These are phyloP conservation scores for Pluteus cervinus DNA, from an alignment of 768 basidiomycete species.

Conservation along the genomic window DNA sequence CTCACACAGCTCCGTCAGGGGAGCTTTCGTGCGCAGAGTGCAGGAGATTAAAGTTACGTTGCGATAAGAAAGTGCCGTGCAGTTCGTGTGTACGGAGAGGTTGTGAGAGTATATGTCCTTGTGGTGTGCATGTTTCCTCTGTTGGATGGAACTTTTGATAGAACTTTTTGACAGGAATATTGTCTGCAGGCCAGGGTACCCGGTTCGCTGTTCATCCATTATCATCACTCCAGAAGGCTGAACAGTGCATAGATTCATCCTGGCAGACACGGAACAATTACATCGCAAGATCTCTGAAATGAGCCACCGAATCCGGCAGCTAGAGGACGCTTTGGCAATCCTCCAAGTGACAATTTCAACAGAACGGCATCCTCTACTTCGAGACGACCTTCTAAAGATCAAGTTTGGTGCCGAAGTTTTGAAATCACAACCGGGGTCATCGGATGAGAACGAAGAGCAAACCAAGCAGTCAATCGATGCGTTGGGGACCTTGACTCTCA, in stretches of 20 bases:
- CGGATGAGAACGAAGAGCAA: constrained; percentile 26
- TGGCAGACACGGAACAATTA: constrained; percentile 61
- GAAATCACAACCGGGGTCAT: constrained; percentile 15
- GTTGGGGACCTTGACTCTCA: constrained; percentile 58
- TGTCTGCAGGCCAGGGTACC: constrained; percentile 48
- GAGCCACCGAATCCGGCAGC: constrained; percentile 61
- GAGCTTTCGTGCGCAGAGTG: constrained; percentile 53
- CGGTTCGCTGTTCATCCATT: constrained; percentile 20
- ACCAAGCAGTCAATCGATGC: constrained; percentile 41
- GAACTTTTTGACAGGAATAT: constrained; percentile 26
- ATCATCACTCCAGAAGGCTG: not conserved
- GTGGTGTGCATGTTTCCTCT: constrained; percentile 27
- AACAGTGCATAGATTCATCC: constrained; percentile 42
- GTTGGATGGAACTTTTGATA: not conserved
- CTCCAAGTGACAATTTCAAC: constrained; percentile 51
- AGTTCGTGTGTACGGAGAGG: constrained; percentile 48
- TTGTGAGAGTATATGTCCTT: constrained; percentile 61
- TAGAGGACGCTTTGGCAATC: constrained; percentile 62
- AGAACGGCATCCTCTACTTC: constrained; percentile 54
- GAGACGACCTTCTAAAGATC: constrained; percentile 45
- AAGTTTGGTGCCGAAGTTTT: constrained; percentile 53
- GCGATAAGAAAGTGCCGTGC: constrained; percentile 48
- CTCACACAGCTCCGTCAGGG: constrained; percentile 21
- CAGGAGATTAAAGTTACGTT: constrained; percentile 42
- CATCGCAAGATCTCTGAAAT: constrained; percentile 63